These are phyloP conservation scores for Phlyctochytrium planicorne DNA, from an alignment of 192 early-diverging fungal genomes.

Conservation along the genomic window DNA sequence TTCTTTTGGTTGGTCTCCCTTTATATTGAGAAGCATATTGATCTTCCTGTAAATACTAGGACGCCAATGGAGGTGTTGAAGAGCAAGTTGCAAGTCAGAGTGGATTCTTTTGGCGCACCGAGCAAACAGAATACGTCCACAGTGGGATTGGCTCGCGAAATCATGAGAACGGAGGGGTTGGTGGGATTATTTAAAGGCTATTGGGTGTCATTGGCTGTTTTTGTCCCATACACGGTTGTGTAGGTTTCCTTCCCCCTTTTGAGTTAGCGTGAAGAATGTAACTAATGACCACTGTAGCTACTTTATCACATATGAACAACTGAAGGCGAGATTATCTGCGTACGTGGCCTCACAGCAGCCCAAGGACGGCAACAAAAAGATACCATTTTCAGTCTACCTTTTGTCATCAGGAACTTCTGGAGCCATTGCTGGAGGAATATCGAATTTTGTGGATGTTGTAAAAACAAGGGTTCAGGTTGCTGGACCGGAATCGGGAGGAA, in stretches of 20 bases:
- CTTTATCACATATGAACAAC: conserved; percentile 67
- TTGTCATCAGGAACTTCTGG: conserved; percentile 60
- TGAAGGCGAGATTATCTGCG: conserved; percentile 32
- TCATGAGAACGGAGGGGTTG: conserved; percentile 59
- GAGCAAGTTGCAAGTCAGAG: conserved; percentile 61
- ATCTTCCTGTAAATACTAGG: conserved; percentile 23
- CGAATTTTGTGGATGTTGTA: conserved; percentile 72
- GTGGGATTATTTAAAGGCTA: conserved; percentile 74
- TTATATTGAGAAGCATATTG: not conserved
- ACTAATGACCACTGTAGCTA: conserved; percentile 43
- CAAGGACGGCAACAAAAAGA: conserved; percentile 3
- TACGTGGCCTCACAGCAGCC: not conserved
- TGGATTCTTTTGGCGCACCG: conserved; percentile 1
- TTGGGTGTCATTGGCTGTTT: conserved; percentile 69
- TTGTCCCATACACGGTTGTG: conserved; percentile 67
- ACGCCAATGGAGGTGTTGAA: conserved; percentile 90
- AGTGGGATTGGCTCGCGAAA: conserved; percentile 37
- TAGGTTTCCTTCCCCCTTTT: conserved; percentile 10
- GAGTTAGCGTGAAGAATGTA: not conserved
- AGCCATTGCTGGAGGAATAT: conserved; percentile 56
- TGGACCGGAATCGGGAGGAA: conserved; percentile 2
- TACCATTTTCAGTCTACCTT: conserved; percentile 60
- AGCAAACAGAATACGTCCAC: not conserved
- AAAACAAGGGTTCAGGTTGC: conserved; percentile 78
- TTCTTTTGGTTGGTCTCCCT: conserved; percentile 51